Base-by-base conservation (phyloP, 805 yeast species). In the Yamadazyma insecticola region DNA sequence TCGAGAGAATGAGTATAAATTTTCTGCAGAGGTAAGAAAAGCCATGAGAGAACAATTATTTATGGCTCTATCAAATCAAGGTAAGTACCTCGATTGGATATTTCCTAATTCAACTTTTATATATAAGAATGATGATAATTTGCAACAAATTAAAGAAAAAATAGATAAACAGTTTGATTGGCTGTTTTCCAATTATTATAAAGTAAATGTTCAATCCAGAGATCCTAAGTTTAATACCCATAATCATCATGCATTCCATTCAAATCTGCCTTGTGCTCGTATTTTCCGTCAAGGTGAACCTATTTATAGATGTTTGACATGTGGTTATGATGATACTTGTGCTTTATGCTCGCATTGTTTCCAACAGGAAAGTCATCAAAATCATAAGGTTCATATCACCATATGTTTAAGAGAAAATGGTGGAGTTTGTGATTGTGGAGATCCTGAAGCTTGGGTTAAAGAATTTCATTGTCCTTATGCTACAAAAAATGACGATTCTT, bases 351-450 rank as follows among this genome's bases (percentile, higher is more conserved):
- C 78, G 8, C 62, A 70, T 36, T 89, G 97, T 51, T 89, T 67
- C 57, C 75, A 78, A 29, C 75, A 78, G 2, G 76, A 74, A 4
- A 67, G 72, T 33, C 97, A 89, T 55, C 49, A 51, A 21, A 90
- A 77, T 26, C 97, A 89, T 53, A 72, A 76, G 28, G 78, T 83
- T 6, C 74, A 78, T 34, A 72, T 77, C 12, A 66, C 75, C 23
- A 75, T 83, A 5, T 73, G 81, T 35, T 74, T 74, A 25, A 64
- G 84, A 31, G 82, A 76, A 38, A 81, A 74, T 35, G 85, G 89
- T 22, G 92, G 92, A 0, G 82, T 81, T 13, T 83, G 94, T 52
- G 96, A 86, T 48, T 86, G 96, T 53, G 95, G 96, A 4, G 95
- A 87, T 47, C 74, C 78, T 0, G 95, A 84, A 48, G 94, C 94